These are phyloP conservation scores for Kwoniella newhampshirensis DNA, from an alignment of 768 basidiomycete genomes.

Conservation along the genomic window DNA sequence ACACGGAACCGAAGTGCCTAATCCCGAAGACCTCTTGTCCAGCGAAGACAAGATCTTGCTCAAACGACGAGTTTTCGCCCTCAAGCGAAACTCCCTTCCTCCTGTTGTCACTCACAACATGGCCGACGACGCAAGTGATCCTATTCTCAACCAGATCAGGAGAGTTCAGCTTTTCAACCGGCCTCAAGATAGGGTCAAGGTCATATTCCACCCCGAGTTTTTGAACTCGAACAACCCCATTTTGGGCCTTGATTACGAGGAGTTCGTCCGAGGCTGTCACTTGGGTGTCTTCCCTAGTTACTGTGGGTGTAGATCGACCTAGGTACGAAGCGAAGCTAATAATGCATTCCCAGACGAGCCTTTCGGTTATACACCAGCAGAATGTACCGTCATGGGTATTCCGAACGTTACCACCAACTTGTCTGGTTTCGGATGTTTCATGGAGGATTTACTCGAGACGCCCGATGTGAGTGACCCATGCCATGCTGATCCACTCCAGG, in stretches of 20 bases:
- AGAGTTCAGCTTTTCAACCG: slow-evolving; percentile 91
- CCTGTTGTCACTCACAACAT: slow-evolving; percentile 99
- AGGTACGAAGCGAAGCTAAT: neutral
- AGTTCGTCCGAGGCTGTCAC: slow-evolving; percentile 97
- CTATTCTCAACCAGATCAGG: slow-evolving; percentile 91
- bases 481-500: neutral
- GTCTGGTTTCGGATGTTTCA: slow-evolving; percentile 92
- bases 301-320: slow-evolving; percentile 65
- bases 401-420: slow-evolving; percentile 96
- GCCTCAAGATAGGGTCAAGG: slow-evolving; percentile 85
- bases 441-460: slow-evolving; percentile 94
- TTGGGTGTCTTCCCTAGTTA: slow-evolving; percentile 98
- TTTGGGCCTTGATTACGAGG: slow-evolving; percentile 94
- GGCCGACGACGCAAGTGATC: slow-evolving; percentile 87
- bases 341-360: slow-evolving; percentile 45
- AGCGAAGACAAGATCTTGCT: slow-evolving; percentile 90
- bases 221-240: slow-evolving; percentile 97
- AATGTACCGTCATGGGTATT: slow-evolving; percentile 99
- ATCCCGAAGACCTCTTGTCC: slow-evolving; percentile 74
- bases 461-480: slow-evolving; percentile 58
- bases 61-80: slow-evolving; percentile 93
- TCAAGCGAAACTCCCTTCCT: slow-evolving; percentile 91
- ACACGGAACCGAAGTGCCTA: slow-evolving; percentile 68
- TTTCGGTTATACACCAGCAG: slow-evolving; percentile 79
- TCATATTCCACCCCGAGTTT: slow-evolving; percentile 98